These are phyloP conservation scores for Aureobasidium lini DNA, from an alignment of 2,329 filamentous ascomycete genomes.

Conservation along the genomic window DNA sequence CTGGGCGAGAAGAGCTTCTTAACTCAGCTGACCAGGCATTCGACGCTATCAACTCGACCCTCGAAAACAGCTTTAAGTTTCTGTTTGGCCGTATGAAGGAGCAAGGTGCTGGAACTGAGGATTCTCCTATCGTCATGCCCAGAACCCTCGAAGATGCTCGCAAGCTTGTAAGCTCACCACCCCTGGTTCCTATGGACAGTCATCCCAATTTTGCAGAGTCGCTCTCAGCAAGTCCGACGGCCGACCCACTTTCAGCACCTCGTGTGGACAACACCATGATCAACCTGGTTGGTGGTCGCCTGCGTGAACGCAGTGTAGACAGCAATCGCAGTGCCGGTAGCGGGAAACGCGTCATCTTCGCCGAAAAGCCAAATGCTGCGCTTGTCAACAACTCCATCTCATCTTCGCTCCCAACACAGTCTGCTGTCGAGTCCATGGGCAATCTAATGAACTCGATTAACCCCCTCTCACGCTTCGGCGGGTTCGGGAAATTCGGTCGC, in stretches of 20 bases:
- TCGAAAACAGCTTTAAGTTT: conserved; percentile 91
- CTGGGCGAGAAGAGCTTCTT: conserved; percentile 58
- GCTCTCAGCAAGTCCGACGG: not conserved
- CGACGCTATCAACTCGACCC: conserved; percentile 82
- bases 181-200: conserved; percentile 29
- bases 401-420: conserved; percentile 15
- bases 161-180: conserved; percentile 72
- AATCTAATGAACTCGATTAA: conserved; percentile 28
- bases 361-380: conserved; percentile 7
- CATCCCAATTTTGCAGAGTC: not conserved
- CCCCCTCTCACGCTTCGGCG: conserved; percentile 29
- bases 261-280: conserved; percentile 57
- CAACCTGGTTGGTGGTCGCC: conserved; percentile 61
- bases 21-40: conserved; percentile 85
- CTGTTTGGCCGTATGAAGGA: conserved; percentile 83
- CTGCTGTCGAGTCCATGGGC: conserved; percentile 21
- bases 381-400: not conserved
- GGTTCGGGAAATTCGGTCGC: conserved; percentile 28
- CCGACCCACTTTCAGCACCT: conserved; percentile 23
- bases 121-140: conserved; percentile 51
- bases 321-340: conserved; percentile 59
- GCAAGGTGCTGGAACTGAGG: conserved; percentile 38
- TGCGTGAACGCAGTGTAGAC: conserved; percentile 69
- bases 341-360: conserved; percentile 50
- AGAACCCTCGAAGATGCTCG: conserved; percentile 90